phyloP scores from a whole-genome alignment of 2,329 filamentous ascomycete species.

The Pseudophaeomoniella oleicola region DNA sequence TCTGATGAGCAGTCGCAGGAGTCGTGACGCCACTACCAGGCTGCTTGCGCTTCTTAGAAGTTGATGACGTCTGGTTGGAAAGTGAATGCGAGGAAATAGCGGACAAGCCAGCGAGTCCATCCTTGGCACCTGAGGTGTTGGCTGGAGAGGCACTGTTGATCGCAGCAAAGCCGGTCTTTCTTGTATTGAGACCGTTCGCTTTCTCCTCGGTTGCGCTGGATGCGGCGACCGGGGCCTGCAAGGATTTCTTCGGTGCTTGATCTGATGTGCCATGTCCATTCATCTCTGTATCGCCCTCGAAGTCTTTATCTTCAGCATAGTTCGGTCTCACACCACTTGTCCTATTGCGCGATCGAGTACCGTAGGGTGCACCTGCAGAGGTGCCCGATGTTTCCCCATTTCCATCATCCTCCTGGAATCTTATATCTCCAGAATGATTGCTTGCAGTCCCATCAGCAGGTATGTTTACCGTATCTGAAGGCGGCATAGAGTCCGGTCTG shows the following conservation, averaged over 20 bases:
- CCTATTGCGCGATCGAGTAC: conserved; percentile 85
- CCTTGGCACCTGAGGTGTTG: conserved; percentile 19
- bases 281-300: conserved; percentile 76
- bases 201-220: conserved; percentile 21
- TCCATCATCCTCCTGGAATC: background rate
- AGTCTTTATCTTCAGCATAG: conserved; percentile 86
- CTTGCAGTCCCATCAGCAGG: background rate
- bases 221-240: conserved; percentile 16
- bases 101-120: conserved; percentile 42
- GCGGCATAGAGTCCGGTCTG: background rate
- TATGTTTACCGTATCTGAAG: background rate
- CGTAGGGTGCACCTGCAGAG: conserved; percentile 57
- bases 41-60: conserved; percentile 77
- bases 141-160: conserved; percentile 1
- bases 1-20: conserved; percentile 14
- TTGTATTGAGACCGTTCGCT: conserved; percentile 20
- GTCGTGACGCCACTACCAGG: conserved; percentile 27
- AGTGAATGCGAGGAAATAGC: conserved; percentile 34
- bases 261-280: conserved; percentile 7
- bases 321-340: conserved; percentile 69
- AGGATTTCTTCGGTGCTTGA: conserved; percentile 13
- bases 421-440: background rate
- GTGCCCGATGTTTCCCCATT: conserved; percentile 11
- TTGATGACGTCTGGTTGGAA: conserved; percentile 18
- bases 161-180: background rate